Evolutionary conservation across 305 asterid species (phyloP).

Genomic region (Euphrasia arctica): DNA sequence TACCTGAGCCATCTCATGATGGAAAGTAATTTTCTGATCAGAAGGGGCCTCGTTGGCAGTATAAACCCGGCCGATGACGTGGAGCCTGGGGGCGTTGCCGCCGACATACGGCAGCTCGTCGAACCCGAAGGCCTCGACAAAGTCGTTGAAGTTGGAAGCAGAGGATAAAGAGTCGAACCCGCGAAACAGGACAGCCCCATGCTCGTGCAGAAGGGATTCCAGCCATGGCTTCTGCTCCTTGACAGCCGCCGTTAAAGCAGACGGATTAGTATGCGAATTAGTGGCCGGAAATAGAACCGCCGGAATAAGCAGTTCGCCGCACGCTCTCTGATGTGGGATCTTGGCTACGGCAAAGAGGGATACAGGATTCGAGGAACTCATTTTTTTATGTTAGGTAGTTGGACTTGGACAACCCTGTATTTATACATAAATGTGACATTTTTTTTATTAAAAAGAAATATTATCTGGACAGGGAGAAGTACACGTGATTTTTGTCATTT

Average conservation of each 20-base stretch:
- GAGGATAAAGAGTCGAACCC: slow-evolving; percentile 48
- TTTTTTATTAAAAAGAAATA: no score
- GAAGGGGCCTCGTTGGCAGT: slow-evolving; percentile 95
- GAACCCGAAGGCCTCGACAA: slow-evolving; percentile 80
- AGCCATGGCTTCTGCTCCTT: slow-evolving; percentile 58
- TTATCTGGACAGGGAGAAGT: no score
- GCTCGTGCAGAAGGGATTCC: slow-evolving; percentile 44
- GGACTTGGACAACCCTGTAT: no score
- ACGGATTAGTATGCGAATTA: neutral
- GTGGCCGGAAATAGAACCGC: slow-evolving; percentile 38
- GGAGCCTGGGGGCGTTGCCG: slow-evolving; percentile 82
- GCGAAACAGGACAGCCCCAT: slow-evolving; percentile 72
- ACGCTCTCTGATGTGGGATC: slow-evolving; percentile 53
- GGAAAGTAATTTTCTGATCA: slow-evolving; percentile 80
- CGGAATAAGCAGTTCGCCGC: slow-evolving; percentile 45
- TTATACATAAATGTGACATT: no score
- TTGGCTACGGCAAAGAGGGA: slow-evolving; percentile 35
- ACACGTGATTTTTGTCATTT: no score
- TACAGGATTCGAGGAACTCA: no score
- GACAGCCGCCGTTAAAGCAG: slow-evolving; percentile 39
- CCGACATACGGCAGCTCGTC: slow-evolving; percentile 87
- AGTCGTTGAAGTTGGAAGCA: slow-evolving; percentile 75
- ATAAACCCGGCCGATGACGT: slow-evolving; percentile 77
- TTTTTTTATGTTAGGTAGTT: no score
- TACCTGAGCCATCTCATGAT: slow-evolving; percentile 96